Evolutionary conservation across 768 basidiomycete genomes (phyloP).

Genomic region (Rhodotorula toruloides): DNA sequence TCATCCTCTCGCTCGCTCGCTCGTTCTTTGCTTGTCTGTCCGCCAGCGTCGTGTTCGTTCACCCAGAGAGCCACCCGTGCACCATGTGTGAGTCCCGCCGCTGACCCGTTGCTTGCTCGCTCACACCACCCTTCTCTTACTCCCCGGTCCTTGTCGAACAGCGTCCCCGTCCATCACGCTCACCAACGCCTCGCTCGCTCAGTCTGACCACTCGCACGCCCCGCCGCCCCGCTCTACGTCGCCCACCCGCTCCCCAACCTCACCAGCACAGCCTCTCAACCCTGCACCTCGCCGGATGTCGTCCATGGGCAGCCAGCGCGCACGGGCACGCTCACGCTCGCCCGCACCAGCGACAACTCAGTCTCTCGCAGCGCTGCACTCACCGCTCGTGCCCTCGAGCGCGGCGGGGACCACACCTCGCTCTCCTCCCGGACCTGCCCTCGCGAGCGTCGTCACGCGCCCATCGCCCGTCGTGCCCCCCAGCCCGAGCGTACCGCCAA

Average conservation of each 20-base stretch:
- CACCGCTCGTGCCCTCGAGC: no score
- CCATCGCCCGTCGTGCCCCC: conserved; percentile 24
- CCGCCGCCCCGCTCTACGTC: no score
- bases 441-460: neutral
- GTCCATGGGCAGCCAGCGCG: no score
- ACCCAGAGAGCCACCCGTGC: neutral
- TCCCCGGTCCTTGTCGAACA: no score
- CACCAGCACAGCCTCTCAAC: no score
- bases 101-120: neutral
- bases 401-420: neutral
- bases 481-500: conserved; percentile 5
- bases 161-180: neutral
- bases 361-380: neutral
- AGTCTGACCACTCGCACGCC: no score
- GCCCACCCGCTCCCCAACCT: no score
- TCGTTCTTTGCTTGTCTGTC: no score
- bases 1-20: no score
- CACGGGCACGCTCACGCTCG: neutral
- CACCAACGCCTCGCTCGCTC: no score
- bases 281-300: no score
- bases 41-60: no score
- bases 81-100: neutral
- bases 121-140: neutral
- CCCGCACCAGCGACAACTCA: conserved; percentile 4
- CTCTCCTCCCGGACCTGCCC: neutral